Evolutionary conservation across 148 eudicot species (phyloP), one percentile per base, ranked within the genome.

Genomic region (Rheum nobile): DNA sequence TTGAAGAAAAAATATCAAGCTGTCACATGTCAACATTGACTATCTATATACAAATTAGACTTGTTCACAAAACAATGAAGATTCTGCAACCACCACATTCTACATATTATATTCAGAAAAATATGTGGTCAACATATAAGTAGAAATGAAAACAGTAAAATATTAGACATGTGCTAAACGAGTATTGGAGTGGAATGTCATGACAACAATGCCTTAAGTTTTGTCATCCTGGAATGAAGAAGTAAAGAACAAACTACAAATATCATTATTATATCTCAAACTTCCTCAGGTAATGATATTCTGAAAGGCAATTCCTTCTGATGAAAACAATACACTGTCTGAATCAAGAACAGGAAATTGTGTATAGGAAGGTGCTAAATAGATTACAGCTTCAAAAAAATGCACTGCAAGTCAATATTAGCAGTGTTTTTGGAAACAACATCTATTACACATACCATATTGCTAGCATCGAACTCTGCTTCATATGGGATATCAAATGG

Each of bases 401-500:
- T 0, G 35, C 17, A n/a, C 4, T 26, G 34, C 67, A 59, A 59
- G 67, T 57, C 67, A 12, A 59, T 13, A 59, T 59, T 57, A 57
- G 31, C 34, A 57, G 28, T 7, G 13, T 21, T 54, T 54, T 22
- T 0, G 24, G 24, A 9, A 44, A 28, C 29, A 47, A 67, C 38
- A 21, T 59, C 26, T 32, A 28, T n/a, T 32, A 48, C 31, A 84
- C 87, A 50, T 89, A 93, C 98, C 92, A 50, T 80, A 81, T 82
- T 79, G 79, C 83, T 83, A 22, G 84, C 75, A 73, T 85, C 89
- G 48, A 82, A 78, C 75, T 79, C 90, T 65, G 82, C 76, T 71
- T 88, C 91, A 80, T 78, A 82, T 41, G 87, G 83, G 77, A 84
- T 76, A 80, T 93, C 98, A 68, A 93, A 93, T 41, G 98, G 98